A percentile compares a stretch with the other conserved stretches of the same genome.
phyloP scores from a whole-genome alignment of 2,329 filamentous ascomycete genomes.

The Alternaria dauci region DNA sequence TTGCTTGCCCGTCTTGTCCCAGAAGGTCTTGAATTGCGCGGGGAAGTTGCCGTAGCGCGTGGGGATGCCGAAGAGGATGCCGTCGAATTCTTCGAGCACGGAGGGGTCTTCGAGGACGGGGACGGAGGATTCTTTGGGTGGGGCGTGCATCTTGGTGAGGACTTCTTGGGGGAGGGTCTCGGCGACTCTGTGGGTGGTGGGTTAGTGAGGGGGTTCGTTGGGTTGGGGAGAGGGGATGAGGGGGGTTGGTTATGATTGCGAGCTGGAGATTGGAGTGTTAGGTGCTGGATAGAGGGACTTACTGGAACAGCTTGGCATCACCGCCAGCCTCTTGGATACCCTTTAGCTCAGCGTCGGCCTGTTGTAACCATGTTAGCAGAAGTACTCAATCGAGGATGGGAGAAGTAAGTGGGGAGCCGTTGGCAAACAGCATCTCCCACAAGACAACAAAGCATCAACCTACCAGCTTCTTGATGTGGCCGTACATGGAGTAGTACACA shows the following conservation, averaged over 20 bases:
- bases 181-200: conserved; percentile 63
- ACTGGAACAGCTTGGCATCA: conserved; percentile 82
- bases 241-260: neutral
- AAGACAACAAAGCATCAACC: conserved; percentile 10
- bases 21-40: conserved; percentile 92
- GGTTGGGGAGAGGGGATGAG: no score
- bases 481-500: conserved; percentile 67
- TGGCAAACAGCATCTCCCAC: neutral
- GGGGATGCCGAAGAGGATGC: conserved; percentile 90
- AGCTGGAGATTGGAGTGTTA: neutral
- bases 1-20: conserved; percentile 87
- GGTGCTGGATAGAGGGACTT: conserved; percentile 40
- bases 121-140: conserved; percentile 74
- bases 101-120: conserved; percentile 66
- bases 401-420: neutral
- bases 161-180: conserved; percentile 90
- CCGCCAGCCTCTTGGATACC: conserved; percentile 91
- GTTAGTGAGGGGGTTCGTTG: neutral
- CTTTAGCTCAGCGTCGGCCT: conserved; percentile 92
- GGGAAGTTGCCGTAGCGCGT: conserved; percentile 98
- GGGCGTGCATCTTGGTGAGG: conserved; percentile 89
- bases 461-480: conserved; percentile 47
- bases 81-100: conserved; percentile 79
- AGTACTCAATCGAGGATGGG: conserved; percentile 7
- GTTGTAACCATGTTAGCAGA: neutral